Evolutionary conservation across 371 early-diverging fungal species (phyloP), one percentile per base, ranked within the genome.

Genomic region (Mucor sp.): DNA sequence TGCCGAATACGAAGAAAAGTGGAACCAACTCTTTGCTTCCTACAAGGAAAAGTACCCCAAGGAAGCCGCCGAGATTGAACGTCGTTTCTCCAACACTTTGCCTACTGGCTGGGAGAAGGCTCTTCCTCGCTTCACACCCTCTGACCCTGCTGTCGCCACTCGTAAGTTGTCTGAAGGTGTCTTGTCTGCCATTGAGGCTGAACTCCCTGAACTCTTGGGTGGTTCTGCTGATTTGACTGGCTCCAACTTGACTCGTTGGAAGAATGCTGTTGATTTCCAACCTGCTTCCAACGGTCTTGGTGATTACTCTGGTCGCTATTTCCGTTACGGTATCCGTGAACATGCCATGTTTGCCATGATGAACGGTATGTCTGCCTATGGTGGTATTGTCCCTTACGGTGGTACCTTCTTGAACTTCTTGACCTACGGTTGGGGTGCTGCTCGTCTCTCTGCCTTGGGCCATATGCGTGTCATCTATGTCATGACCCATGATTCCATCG

Each of bases 401-500:
- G 94, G 95, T 66, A 99, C 99, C 19, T 99, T 99, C 90, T 87
- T 99, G 67, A 99, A 98, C 90, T 99, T 99, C 78, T 90, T 97
- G 83, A 87, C 85, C 62, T 94, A 93, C 66, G 92, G 91, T 39
- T 87, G 85, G 71, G 97, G 98, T 57, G 93, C 99, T 43, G 90
- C 96, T 37, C 94, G 99, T 75, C 84, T 99, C 39, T 85, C 94
- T 69, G 97, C 98, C 2, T 79, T 99, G 62, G 89, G 94, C 43
- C 87, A 93, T 25, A 86, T 93, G 59, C 95, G 95, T 50, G 93
- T 95, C 43, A 72, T 99, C 60, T 98, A 96, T 85, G 90, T 99
- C 71, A 94, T 98, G 94, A 99, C 99, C 65, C 99, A 99, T 88
- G 99, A 99, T 86, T 99, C 99, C n/a, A 98, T 99, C 69, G 99